Percentiles rank a stretch among this genome's conserved stretches.
Evolutionary conservation across 225 moss, liverwort and hornwort genomes (phyloP).

Genomic region (Ulota crispa): DNA sequence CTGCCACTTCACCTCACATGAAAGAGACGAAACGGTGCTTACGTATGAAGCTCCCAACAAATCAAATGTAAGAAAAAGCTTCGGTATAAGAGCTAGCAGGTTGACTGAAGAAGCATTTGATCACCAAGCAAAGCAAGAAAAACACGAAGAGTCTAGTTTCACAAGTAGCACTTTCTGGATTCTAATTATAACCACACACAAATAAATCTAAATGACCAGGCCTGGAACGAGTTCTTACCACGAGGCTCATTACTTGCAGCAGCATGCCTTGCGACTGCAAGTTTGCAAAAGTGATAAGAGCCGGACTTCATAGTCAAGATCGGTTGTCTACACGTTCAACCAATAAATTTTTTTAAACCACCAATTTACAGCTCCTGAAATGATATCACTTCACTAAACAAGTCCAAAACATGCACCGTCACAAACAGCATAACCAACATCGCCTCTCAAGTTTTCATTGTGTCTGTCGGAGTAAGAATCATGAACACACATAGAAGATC

Average conservation of each 20-base stretch:
- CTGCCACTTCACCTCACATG: background rate
- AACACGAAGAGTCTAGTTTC: background rate
- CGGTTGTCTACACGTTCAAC: constrained; percentile 66
- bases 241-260: constrained; percentile 29
- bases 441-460: background rate
- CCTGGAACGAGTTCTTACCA: constrained; percentile 32
- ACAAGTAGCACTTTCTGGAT: background rate
- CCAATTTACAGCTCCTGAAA: background rate
- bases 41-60: constrained; percentile 2
- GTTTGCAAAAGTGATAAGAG: constrained; percentile 95
- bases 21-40: background rate
- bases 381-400: background rate
- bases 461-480: constrained; percentile 9
- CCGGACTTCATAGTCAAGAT: constrained; percentile 79
- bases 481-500: constrained; percentile 1
- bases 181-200: background rate
- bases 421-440: background rate
- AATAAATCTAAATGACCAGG: background rate
- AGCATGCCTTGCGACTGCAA: constrained; percentile 63
- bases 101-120: constrained; percentile 9
- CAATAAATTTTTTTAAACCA: constrained; percentile 8
- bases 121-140: constrained; percentile 16
- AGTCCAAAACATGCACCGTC: constrained; percentile 19
- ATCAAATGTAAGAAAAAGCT: background rate
- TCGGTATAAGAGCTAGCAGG: background rate